Conservation (phyloP, 2,329 filamentous ascomycete species). For the Thermothelomyces thermophilus region DNA sequence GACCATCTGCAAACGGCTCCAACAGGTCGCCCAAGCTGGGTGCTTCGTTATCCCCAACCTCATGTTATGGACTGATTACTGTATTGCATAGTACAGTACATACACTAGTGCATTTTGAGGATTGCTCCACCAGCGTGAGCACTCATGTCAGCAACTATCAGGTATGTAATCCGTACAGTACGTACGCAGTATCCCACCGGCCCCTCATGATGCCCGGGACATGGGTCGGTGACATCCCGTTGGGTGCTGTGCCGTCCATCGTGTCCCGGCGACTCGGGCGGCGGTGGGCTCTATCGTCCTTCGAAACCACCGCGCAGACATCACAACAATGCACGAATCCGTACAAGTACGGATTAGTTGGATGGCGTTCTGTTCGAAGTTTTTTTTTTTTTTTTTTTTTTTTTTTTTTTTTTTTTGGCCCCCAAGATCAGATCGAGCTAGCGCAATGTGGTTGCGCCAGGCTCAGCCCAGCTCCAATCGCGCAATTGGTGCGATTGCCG, state of each 20-base stretch:
- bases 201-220: not conserved
- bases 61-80: too few relatives aligned
- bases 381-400: too few relatives aligned
- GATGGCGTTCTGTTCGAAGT: too few relatives aligned
- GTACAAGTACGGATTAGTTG: too few relatives aligned
- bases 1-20: not conserved
- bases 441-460: not conserved
- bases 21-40: not conserved
- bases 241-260: not conserved
- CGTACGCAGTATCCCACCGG: too few relatives aligned
- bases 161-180: too few relatives aligned
- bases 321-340: not conserved
- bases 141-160: not conserved
- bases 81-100: too few relatives aligned
- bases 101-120: too few relatives aligned
- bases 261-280: not conserved
- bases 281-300: not conserved
- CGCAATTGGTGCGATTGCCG: constrained; percentile 16
- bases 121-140: not conserved
- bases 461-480: not conserved
- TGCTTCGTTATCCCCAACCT: not conserved
- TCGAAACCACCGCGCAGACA: not conserved
- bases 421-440: not conserved
- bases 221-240: not conserved
- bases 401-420: too few relatives aligned